These are phyloP conservation scores for Eremothecium gossypii DNA, from an alignment of 1,139 yeast genomes.

Conservation along the genomic window DNA sequence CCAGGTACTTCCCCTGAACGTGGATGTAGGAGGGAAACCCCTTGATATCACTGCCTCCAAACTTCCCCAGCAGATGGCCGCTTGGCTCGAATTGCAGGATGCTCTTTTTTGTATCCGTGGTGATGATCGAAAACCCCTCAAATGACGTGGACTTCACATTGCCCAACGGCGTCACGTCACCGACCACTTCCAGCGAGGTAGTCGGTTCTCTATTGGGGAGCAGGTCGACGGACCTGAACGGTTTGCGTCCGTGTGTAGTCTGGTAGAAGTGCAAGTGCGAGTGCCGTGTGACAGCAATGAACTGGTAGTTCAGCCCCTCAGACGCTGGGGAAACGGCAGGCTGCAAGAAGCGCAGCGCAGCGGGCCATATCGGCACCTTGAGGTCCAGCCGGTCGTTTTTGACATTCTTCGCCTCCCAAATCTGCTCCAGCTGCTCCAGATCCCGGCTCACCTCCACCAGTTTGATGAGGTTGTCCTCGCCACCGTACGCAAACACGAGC, in stretches of 20 bases:
- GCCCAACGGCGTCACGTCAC: conserved; percentile 17
- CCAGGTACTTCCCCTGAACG: conserved; percentile 27
- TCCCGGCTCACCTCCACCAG: conserved; percentile 36
- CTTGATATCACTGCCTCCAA: conserved; percentile 35
- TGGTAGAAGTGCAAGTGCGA: conserved; percentile 46
- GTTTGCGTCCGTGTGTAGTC: conserved; percentile 51
- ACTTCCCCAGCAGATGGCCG: conserved; percentile 37
- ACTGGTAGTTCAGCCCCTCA: conserved; percentile 25
- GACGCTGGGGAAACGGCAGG: conserved; percentile 21
- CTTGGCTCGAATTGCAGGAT: conserved; percentile 45
- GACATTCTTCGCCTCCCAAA: conserved; percentile 58
- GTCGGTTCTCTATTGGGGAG: conserved; percentile 31
- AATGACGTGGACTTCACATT: conserved; percentile 15
- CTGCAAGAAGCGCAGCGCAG: conserved; percentile 34
- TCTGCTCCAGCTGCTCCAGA: conserved; percentile 21
- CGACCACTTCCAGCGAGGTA: conserved; percentile 11
- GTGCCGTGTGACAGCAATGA: conserved; percentile 50
- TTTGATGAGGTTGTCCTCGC: conserved; percentile 59
- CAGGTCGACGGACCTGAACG: conserved; percentile 33
- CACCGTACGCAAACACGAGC: conserved; percentile 55
- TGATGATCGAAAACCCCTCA: conserved; percentile 16
- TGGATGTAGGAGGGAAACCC: conserved; percentile 35
- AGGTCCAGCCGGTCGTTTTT: conserved; percentile 56
- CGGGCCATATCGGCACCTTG: conserved; percentile 56
- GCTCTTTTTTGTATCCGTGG: conserved; percentile 24